A percentile compares a stretch with the other conserved stretches of the same genome.
Conservation (phyloP, 2,329 filamentous ascomycete genomes). For the Sarocladiaceae sp. region DNA sequence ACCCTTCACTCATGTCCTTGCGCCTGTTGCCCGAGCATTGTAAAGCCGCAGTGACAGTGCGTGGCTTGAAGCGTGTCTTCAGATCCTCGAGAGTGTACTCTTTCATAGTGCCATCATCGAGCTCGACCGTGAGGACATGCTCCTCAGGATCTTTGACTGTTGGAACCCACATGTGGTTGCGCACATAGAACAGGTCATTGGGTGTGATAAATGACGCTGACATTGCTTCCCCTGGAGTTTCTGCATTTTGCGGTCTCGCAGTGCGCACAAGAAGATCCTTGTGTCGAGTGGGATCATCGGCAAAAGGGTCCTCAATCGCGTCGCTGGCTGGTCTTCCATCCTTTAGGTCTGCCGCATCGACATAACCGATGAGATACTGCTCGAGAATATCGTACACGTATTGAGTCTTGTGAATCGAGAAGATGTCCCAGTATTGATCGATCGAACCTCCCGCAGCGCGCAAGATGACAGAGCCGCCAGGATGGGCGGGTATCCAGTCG, state of each 20-base stretch:
- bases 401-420: conserved; percentile 62
- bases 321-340: conserved; percentile 40
- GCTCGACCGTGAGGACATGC: conserved; percentile 49
- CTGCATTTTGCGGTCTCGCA: conserved; percentile 56
- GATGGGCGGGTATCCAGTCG: conserved; percentile 62
- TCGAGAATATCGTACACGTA: conserved; percentile 62
- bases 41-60: conserved; percentile 49
- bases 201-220: conserved; percentile 48
- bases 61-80: conserved; percentile 44
- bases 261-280: conserved; percentile 46
- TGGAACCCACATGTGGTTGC: conserved; percentile 63
- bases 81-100: conserved; percentile 52
- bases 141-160: conserved; percentile 32
- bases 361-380: conserved; percentile 59
- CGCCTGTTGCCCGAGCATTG: conserved; percentile 60
- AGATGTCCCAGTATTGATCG: conserved; percentile 68
- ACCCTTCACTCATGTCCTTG: conserved; percentile 50
- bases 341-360: conserved; percentile 52
- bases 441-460: conserved; percentile 60
- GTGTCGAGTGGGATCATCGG: conserved; percentile 49
- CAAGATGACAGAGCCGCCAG: conserved; percentile 64
- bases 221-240: conserved; percentile 49
- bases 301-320: conserved; percentile 57
- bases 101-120: conserved; percentile 48
- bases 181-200: conserved; percentile 53